Conservation (phyloP, 179 eudicot species). For the Silene vulgaris region DNA sequence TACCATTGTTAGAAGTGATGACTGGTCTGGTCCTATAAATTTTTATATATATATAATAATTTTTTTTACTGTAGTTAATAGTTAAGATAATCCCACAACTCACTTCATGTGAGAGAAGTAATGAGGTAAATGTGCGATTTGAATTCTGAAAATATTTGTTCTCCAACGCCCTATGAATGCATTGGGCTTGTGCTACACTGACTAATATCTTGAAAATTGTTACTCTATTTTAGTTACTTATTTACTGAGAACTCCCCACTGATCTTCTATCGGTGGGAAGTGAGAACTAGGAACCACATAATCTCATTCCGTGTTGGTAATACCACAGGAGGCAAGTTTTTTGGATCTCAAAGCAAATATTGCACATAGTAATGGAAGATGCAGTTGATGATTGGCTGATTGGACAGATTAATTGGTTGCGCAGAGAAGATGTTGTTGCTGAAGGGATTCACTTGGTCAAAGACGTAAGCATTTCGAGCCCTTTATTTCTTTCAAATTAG, state of each 20-base stretch:
- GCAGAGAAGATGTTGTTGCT: slow-evolving; percentile 84
- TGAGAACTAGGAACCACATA: not conserved
- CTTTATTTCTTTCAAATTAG: slow-evolving; percentile 4
- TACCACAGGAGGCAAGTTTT: slow-evolving; percentile 85
- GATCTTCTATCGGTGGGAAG: not conserved
- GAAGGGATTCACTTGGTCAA: slow-evolving; percentile 85
- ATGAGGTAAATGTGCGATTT: not conserved
- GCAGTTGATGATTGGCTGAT: slow-evolving; percentile 96
- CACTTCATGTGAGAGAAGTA: slow-evolving; percentile 1
- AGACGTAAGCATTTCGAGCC: slow-evolving; percentile 56
- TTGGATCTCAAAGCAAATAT: slow-evolving; percentile 97
- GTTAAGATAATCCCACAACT: not conserved
- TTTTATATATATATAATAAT: not conserved
- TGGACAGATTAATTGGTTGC: slow-evolving; percentile 80
- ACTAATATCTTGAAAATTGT: not conserved
- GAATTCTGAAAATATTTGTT: not conserved
- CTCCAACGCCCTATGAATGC: not conserved
- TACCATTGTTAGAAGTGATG: slow-evolving; percentile 5
- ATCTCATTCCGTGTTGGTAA: slow-evolving; percentile 14
- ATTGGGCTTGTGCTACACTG: not conserved
- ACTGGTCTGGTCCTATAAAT: not conserved
- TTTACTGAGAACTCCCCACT: not conserved
- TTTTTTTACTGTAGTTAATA: not conserved
- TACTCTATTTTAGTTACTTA: not conserved
- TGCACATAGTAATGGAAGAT: slow-evolving; percentile 96